Conservation (phyloP, 1,139 yeast species). For the Candida freyschussii region DNA sequence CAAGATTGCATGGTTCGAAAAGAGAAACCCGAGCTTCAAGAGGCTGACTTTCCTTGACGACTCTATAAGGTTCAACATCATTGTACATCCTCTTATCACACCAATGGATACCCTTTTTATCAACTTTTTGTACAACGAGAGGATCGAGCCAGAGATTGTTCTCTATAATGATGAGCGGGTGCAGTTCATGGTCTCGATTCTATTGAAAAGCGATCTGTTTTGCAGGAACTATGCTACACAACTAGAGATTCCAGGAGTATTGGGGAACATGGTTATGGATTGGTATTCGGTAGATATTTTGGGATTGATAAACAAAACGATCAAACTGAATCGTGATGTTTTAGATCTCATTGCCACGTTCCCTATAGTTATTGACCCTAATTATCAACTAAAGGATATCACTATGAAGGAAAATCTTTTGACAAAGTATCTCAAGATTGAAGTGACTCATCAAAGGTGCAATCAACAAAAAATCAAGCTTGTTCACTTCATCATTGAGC, state of each 20-base stretch:
- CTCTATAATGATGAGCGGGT: neutral
- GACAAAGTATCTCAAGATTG: conserved; percentile 6
- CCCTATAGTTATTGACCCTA: conserved; percentile 8
- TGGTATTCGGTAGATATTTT: conserved; percentile 7
- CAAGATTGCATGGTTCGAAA: conserved; percentile 7
- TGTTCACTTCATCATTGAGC: conserved; percentile 14
- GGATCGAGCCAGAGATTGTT: conserved; percentile 1
- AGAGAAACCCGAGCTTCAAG: conserved; percentile 1
- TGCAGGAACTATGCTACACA: conserved; percentile 5
- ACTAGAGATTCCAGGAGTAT: neutral
- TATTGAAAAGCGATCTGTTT: conserved; percentile 9
- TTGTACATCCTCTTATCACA: conserved; percentile 5
- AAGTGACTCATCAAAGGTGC: neutral
- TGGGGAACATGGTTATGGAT: conserved; percentile 7
- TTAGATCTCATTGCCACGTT: conserved; percentile 4
- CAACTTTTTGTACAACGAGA: conserved; percentile 7
- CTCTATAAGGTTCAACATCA: conserved; percentile 4
- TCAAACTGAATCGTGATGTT: neutral
- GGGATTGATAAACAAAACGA: conserved; percentile 1
- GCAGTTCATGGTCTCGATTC: conserved; percentile 5
- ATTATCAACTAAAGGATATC: neutral
- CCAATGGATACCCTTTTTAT: conserved; percentile 8
- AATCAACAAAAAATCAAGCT: conserved; percentile 12
- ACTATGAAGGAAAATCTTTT: conserved; percentile 1
- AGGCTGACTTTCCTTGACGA: conserved; percentile 6